A percentile compares a stretch with the other conserved stretches of the same genome.
phyloP scores from a whole-genome alignment of 169 alveolate species.

The Sarcocystis neurona region DNA sequence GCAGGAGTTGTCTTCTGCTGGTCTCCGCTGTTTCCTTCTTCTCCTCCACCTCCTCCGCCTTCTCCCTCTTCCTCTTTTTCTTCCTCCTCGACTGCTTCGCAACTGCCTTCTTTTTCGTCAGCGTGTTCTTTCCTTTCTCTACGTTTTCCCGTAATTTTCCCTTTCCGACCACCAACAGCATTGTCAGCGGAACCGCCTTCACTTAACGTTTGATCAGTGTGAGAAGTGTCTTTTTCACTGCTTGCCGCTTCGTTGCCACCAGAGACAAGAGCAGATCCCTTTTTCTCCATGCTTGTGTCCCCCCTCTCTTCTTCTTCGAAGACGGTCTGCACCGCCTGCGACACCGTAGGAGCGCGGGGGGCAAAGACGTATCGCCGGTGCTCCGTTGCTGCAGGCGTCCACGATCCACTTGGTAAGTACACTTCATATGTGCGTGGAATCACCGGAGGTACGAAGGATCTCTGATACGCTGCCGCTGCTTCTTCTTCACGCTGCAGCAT shows the following conservation, averaged over 20 bases:
- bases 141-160: not conserved
- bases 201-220: not conserved
- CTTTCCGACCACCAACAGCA: not conserved
- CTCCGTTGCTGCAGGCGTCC: too few relatives aligned
- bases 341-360: too few relatives aligned
- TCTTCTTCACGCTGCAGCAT: not conserved
- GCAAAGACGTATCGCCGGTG: too few relatives aligned
- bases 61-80: not conserved
- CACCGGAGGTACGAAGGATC: not conserved
- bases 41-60: not conserved
- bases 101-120: not conserved
- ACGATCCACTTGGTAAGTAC: too few relatives aligned
- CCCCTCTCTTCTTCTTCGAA: slow-evolving; percentile 38
- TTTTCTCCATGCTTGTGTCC: slow-evolving; percentile 3
- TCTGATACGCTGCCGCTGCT: not conserved
- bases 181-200: not conserved
- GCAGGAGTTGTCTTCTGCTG: not conserved
- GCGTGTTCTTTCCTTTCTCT: not conserved
- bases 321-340: too few relatives aligned
- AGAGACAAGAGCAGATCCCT: not conserved
- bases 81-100: not conserved
- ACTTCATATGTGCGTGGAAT: not conserved
- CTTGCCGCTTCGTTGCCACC: not conserved
- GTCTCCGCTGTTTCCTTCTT: not conserved
- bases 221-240: not conserved